These are phyloP conservation scores for Pontederia crassipes DNA, from an alignment of 176 grass and related monocot species.

Conservation along the genomic window DNA sequence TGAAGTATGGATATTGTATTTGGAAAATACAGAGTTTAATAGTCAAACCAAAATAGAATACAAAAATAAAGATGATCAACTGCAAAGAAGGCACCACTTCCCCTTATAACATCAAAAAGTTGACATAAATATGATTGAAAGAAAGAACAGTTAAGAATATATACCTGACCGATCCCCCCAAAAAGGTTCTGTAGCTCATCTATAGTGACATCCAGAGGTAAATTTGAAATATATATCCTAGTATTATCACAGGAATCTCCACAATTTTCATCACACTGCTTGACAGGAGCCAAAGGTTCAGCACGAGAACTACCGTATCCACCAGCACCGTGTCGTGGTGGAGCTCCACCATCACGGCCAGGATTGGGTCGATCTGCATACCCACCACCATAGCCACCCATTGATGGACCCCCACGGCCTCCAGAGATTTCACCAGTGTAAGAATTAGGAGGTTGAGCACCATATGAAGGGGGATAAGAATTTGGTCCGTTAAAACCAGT, in stretches of 20 bases:
- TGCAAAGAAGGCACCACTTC: too few species aligned
- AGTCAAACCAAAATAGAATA: too few species aligned
- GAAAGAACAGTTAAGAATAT: background rate
- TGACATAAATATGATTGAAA: too few species aligned
- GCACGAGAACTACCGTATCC: constrained; percentile 26
- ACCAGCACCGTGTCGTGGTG: constrained; percentile 28
- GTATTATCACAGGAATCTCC: constrained; percentile 70
- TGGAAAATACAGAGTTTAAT: too few species aligned
- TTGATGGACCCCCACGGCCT: constrained; percentile 32
- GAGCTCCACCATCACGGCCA: constrained; percentile 30
- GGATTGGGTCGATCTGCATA: constrained; percentile 33
- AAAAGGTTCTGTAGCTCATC: constrained; percentile 87
- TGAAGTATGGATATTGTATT: too few species aligned
- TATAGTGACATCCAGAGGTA: constrained; percentile 73
- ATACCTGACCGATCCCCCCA: constrained; percentile 79
- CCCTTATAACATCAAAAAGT: too few species aligned
- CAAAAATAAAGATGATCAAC: too few species aligned
- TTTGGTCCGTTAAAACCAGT: constrained; percentile 50
- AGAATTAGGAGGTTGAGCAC: constrained; percentile 42
- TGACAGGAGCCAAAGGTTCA: constrained; percentile 40
- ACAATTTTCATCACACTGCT: constrained; percentile 83
- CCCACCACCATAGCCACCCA: constrained; percentile 48
- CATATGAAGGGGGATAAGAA: constrained; percentile 57
- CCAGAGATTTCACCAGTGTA: constrained; percentile 31
- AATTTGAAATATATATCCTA: constrained; percentile 92